Evolutionary conservation across 257 asterid genomes (phyloP), one percentile per base, ranked within the genome.

Genomic region (Hygrophila difformis): DNA sequence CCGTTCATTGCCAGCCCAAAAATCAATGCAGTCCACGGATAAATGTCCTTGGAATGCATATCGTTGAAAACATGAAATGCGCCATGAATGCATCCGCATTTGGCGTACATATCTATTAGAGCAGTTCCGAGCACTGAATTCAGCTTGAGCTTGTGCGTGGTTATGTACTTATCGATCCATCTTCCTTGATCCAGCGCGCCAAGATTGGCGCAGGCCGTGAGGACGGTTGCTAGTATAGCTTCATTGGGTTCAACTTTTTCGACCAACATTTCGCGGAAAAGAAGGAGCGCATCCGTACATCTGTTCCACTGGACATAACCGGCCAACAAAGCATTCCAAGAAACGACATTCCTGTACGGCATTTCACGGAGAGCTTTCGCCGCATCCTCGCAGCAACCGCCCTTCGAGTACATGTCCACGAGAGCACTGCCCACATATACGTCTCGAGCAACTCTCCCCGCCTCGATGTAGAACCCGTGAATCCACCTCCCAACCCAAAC

Each of bases 331-430:
- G 75, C 71, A 35, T 59, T 68, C 83, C 87, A 78, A 28, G 73
- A 71, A 47, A 78, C 68, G 20, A 58, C 36, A 35, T 78, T 74
- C 53, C 47, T 65, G 55, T 31, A 24, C 24, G 64, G 71, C 77
- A 60, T 70, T 8, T 55, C 65, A 8, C 13, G 58, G 20, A 78
- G 74, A 35, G 57, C 74, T 47, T 24, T 50, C 35, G 57, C 34
- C 3, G 82, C 79, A 34, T 74, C 79, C 11, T 68, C 64, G 14
- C 66, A 64, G 22, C 39, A 59, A 12, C 68, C 70, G 17, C 77
- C 60, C 36, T 74, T 77, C 29, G 60, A 57, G 54, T 77, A 77
- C 87, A 77, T 77, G 59, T 77, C 77, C 28, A 77, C 60, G 12
- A 74, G 72, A 36, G 77, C 75, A 37, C 77, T 70, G 35, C 51